phyloP scores from a whole-genome alignment of 805 yeast species.

The Wickerhamomyces silvicola region DNA sequence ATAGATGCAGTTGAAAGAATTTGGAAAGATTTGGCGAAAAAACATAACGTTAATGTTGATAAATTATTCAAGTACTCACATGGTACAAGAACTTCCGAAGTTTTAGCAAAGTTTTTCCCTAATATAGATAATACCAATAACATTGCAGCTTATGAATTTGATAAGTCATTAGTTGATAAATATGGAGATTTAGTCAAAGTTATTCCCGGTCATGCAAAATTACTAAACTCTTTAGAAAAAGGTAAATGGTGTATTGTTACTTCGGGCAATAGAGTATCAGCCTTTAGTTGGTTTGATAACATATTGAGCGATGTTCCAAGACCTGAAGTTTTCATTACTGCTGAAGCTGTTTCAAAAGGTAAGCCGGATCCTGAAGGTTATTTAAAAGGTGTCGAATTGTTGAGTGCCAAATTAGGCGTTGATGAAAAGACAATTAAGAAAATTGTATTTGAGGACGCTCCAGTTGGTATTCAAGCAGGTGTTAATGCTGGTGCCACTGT shows the following conservation, averaged over 20 bases:
- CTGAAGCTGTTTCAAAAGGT: constrained; percentile 73
- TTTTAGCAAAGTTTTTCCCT: constrained; percentile 68
- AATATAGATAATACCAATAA: constrained; percentile 62
- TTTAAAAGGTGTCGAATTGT: constrained; percentile 34
- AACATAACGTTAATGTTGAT: constrained; percentile 62
- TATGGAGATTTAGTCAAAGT: constrained; percentile 70
- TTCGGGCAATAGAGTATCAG: constrained; percentile 72
- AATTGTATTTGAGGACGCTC: constrained; percentile 84
- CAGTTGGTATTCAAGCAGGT: constrained; percentile 85
- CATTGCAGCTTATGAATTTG: constrained; percentile 54
- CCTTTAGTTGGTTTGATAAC: constrained; percentile 67
- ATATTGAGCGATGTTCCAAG: constrained; percentile 46
- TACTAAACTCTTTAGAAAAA: constrained; percentile 47
- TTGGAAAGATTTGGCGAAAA: constrained; percentile 71
- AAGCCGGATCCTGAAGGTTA: constrained; percentile 89
- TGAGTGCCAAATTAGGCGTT: constrained; percentile 34
- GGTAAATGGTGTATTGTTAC: constrained; percentile 81
- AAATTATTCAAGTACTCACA: constrained; percentile 32
- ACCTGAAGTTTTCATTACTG: constrained; percentile 77
- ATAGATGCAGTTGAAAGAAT: constrained; percentile 77
- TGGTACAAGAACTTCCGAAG: constrained; percentile 80
- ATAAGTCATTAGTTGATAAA: constrained; percentile 57
- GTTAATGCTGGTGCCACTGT: constrained; percentile 78
- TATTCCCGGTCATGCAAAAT: constrained; percentile 67
- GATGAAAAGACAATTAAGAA: constrained; percentile 33